Evolutionary conservation across 2,329 filamentous ascomycete species (phyloP), one percentile per base, ranked within the genome.

Genomic region (Exophiala sp.): DNA sequence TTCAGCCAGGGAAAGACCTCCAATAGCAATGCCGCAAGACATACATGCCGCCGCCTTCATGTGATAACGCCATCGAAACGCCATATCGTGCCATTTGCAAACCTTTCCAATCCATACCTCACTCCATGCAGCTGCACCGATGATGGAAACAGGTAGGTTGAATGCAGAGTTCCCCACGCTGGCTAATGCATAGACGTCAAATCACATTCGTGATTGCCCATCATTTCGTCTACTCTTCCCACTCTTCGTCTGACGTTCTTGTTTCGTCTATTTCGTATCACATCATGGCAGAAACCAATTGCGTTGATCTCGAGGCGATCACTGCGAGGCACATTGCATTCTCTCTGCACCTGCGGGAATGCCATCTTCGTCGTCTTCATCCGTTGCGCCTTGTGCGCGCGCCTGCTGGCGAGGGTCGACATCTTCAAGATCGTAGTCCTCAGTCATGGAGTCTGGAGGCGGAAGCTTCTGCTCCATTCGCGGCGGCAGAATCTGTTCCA

Each of bases 381-480:
- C 86, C 50, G 77, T 76, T 60, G 82, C 84, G 55, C 84, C 85
- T 61, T 88, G 86, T 41, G 87, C 87, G 62, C 86, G 80, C 50
- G 81, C 80, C 66, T 83, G 80, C 33, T 78, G 72, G 66, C 79
- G 83, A 39, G 80, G 73, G 65, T 96, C 92, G 39, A 95, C 78
- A 56, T 95, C 88, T 72, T 97, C 91, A 33, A 97, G 81, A 47
- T 88, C 84, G 65, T 86, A 95, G 64, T 89, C 87, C 68, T 99
- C 94, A 16, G 88, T 88, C 91, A 97, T 96, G 32, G 88, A 85
- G 68, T 97, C 91, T 24, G 79, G 65, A 4, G 92, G 91, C 43
- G 91, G 88, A 20, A 82, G 72, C 52, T 80, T 75, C 69, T 88
- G 80, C 36, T 85, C 69, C 36, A 82, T 71, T 54, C 84, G 86